Conservation (phyloP, 129 eudicot species). For the Escallonia rubra region DNA sequence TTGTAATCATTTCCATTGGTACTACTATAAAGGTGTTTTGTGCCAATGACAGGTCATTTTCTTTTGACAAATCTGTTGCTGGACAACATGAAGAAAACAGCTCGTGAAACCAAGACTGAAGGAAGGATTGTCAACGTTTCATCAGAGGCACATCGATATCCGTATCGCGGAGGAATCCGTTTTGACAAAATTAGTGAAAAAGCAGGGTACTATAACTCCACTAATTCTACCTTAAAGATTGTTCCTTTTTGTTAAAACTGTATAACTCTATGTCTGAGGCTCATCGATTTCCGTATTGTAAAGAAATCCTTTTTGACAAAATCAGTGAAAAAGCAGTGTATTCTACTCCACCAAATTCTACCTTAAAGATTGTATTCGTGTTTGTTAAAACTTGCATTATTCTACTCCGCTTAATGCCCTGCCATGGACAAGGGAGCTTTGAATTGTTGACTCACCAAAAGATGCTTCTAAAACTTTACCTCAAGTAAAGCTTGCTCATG, state of each 20-base stretch:
- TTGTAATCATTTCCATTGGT: background rate
- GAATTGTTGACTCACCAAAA: no score
- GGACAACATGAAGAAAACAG: slow-evolving; percentile 72
- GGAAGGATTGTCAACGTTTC: slow-evolving; percentile 79
- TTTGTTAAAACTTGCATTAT: background rate
- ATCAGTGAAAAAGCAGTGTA: slow-evolving; percentile 53
- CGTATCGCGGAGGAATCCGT: slow-evolving; percentile 66
- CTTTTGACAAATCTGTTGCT: slow-evolving; percentile 61
- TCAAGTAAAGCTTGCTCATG: no score
- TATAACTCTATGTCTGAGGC: slow-evolving; percentile 36
- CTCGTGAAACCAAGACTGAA: slow-evolving; percentile 47
- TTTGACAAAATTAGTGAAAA: slow-evolving; percentile 56
- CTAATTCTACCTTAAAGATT: background rate
- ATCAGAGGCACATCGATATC: slow-evolving; percentile 58
- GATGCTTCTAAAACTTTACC: no score
- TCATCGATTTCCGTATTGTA: slow-evolving; percentile 49
- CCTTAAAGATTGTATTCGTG: background rate
- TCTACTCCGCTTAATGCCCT: no score
- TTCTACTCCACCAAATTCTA: background rate
- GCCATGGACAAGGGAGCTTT: no score
- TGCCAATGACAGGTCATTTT: slow-evolving; percentile 60
- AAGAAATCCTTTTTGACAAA: slow-evolving; percentile 68
- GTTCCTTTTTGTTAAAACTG: background rate
- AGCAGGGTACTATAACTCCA: slow-evolving; percentile 31
- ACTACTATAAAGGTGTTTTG: background rate